Base-by-base conservation (phyloP, 2,329 filamentous ascomycete genomes). In the Phyllosticta paracitricarpa region DNA sequence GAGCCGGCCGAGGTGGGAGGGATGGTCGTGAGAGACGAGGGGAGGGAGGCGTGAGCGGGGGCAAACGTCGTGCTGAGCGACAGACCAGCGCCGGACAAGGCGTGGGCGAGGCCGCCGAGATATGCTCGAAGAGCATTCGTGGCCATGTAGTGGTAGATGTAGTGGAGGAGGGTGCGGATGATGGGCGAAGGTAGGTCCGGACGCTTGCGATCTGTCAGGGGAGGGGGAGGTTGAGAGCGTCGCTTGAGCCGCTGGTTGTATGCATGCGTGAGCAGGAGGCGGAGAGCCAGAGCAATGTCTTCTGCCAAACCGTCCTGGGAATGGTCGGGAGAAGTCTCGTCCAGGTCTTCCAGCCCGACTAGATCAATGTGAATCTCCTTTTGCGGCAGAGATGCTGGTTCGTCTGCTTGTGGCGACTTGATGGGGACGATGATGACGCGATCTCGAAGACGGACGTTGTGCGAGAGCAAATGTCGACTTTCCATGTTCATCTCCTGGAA, bases 401-500 rank as follows among this genome's bases (percentile, higher is more conserved):
- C 51, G 22, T 52, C 58, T 61, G 61, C 35, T 63, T 59, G 24
- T 12, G 71, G 66, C 54, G 64, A 65, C 17, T 40, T 26, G 30
- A 59, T 51, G 8, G 71, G 64, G 60, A 76, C 58, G 54, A 69
- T 64, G 52, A 81, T 75, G 25, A 71, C 68, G 2, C 73, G 71
- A 12, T 75, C 84, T 40, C 84, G 80, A 14, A 86, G 82, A 26
- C 81, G 82, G 12, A 97, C 86, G 9, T 87, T 84, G 63, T 89
- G 86, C 10, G 86, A 84, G 2, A 87, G 81, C 24, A 96, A 78
- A 0, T 81, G 81, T 17, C 91, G 87, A 0, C 89, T 86, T 74
- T 99, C 94, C 19, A 90, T 83, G 58, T 87, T 86, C 63, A 97
- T 79, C 74, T 99, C 94, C 67, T 96, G 86, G 82, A 91, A 97